Conservation (phyloP, 345 rosid genomes). For the Gossypium stocksii region DNA sequence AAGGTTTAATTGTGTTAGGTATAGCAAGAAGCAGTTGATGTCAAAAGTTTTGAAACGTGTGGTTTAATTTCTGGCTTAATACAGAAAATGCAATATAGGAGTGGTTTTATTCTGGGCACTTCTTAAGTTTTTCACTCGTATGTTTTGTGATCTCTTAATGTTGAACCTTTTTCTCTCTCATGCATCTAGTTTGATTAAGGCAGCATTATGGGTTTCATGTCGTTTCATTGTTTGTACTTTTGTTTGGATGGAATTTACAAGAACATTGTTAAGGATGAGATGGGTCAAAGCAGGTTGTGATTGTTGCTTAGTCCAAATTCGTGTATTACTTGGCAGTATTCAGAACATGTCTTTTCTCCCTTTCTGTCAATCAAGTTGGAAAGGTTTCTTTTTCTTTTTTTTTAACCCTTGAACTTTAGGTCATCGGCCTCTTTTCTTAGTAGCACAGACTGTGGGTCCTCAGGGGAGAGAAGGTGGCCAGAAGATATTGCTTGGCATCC, state of each 20-base stretch:
- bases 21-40: neutral
- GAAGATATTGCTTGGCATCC: constrained; percentile 98
- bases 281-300: neutral
- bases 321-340: constrained; percentile 4
- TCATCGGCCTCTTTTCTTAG: constrained; percentile 72
- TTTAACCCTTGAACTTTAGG: constrained; percentile 35
- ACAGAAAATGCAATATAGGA: neutral
- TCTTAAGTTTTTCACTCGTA: neutral
- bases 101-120: neutral
- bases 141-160: neutral
- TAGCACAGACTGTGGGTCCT: constrained; percentile 57
- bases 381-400: neutral
- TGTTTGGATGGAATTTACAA: neutral
- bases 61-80: constrained; percentile 1
- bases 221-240: neutral
- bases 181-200: neutral
- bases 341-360: neutral
- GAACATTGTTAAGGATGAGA: neutral
- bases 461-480: constrained; percentile 78
- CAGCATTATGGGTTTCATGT: neutral
- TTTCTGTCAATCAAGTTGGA: neutral
- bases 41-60: neutral
- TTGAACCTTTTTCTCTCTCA: neutral
- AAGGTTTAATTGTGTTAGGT: neutral
- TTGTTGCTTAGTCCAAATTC: neutral